Base-by-base conservation (phyloP, 148 eudicot genomes). In the Fagopyrum homotropicum region DNA sequence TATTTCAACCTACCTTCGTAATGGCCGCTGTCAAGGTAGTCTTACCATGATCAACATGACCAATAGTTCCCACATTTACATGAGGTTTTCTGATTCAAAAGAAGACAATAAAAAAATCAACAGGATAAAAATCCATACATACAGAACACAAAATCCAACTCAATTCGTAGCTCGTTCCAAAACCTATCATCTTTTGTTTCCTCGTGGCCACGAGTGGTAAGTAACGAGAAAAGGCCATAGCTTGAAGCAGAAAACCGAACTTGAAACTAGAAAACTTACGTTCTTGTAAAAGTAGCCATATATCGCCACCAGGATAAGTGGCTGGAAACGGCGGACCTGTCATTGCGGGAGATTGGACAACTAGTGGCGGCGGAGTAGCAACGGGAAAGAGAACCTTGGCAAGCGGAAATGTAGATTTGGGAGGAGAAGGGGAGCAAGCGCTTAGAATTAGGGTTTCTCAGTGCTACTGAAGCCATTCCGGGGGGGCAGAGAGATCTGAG, bases 41-140 rank as follows among this genome's bases (percentile, higher is more conserved):
- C 85, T 95, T 95, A 54, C 99, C 99, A 71, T 95, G 96, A 88
- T 90, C 99, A 80, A 92, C 96, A 66, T 95, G 99, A 49, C 99
- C 97, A 74, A 95, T 90, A 57, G 97, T 90, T 81, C 97, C 99
- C 54, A 95, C 94, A 76, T 95, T 95, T 69, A 95, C 97, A 78
- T 92, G 96, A 79, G 97, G 97, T 76, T 95, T 95, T 61, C 99
- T 92, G 89, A 59, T 72, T 4, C 47, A 66, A 66, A n/a, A 12
- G 71, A 43, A 40, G 71, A 66, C 71, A 66, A 66, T 9, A 66
- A 66, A 22, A 8, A 43, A 1, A 57, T 17, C 8, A 19, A 17
- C 30, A 57, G 9, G 22, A 57, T 22, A 29, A 17, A 19, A 19
- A 17, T 17, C 9, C 9, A 19, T 22, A 19, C 29, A 19, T 19